Evolutionary conservation across 78 protist genomes (phyloP).

Genomic region (Monocercomonoides exilis): DNA sequence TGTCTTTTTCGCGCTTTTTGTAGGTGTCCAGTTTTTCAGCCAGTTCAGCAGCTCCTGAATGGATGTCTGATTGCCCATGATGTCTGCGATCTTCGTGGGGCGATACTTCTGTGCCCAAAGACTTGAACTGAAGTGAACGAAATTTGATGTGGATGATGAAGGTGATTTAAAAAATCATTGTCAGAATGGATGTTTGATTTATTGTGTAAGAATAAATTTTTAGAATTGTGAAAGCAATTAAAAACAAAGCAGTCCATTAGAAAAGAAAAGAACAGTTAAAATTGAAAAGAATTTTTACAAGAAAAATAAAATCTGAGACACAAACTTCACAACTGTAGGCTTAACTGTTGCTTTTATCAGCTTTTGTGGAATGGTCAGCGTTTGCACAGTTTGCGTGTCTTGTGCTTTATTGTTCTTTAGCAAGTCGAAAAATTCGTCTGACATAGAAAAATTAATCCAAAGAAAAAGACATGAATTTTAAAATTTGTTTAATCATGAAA

Average conservation of each 20-base stretch:
- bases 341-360: background rate
- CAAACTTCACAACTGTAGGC: background rate
- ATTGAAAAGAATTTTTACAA: background rate
- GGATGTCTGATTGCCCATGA: conserved; percentile 59
- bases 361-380: background rate
- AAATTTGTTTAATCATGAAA: background rate
- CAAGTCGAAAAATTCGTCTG: conserved; percentile 46
- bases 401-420: background rate
- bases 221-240: background rate
- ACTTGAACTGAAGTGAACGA: background rate
- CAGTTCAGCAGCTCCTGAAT: conserved; percentile 34
- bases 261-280: background rate
- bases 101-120: conserved; percentile 61
- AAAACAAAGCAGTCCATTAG: background rate
- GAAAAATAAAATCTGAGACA: background rate
- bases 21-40: conserved; percentile 49
- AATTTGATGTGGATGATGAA: background rate
- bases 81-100: conserved; percentile 42
- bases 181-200: background rate
- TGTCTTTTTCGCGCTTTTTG: background rate
- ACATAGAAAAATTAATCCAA: too few species aligned
- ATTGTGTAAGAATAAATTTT: background rate
- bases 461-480: background rate
- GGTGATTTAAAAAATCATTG: background rate
- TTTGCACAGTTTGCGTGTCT: background rate